Conservation (phyloP, 176 grass and related monocot species). For the Areca catechu region DNA sequence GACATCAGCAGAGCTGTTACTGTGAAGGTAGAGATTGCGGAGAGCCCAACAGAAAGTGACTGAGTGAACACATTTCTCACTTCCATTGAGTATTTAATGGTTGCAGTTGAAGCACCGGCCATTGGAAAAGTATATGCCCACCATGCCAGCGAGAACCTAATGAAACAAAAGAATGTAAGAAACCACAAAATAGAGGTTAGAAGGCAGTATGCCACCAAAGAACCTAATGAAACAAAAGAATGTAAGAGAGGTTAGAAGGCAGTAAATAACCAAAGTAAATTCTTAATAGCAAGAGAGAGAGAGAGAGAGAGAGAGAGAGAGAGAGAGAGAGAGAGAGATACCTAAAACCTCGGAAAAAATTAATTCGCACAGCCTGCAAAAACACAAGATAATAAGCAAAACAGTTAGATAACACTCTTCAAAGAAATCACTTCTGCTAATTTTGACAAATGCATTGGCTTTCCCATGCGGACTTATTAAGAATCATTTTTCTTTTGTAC, state of each 20-base stretch:
- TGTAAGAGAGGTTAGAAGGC: too few relatives aligned
- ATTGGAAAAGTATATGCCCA: constrained; percentile 99
- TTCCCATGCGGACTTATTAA: too few relatives aligned
- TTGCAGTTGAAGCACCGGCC: constrained; percentile 61
- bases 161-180: too few relatives aligned
- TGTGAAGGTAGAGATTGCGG: constrained; percentile 64
- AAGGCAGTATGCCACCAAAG: constrained; percentile 25
- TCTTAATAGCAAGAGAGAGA: background rate
- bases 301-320: too few relatives aligned
- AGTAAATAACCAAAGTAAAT: too few relatives aligned
- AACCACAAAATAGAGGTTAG: too few relatives aligned
- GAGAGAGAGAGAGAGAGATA: background rate
- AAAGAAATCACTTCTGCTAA: too few relatives aligned
- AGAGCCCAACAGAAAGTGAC: constrained; percentile 57
- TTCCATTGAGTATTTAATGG: constrained; percentile 61
- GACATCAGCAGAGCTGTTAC: constrained; percentile 55
- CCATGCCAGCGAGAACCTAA: constrained; percentile 94
- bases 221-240: constrained; percentile 26
- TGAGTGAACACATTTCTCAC: constrained; percentile 62
- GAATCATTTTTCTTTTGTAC: too few relatives aligned
- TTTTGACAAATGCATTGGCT: too few relatives aligned
- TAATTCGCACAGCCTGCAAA: constrained; percentile 76
- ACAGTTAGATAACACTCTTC: too few relatives aligned
- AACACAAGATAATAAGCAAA: background rate
- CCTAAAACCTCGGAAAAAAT: constrained; percentile 85